A percentile compares a stretch with the other conserved stretches of the same genome.
Conservation (phyloP, 73 alveolate genomes). For the Paraurostyla sp. region DNA sequence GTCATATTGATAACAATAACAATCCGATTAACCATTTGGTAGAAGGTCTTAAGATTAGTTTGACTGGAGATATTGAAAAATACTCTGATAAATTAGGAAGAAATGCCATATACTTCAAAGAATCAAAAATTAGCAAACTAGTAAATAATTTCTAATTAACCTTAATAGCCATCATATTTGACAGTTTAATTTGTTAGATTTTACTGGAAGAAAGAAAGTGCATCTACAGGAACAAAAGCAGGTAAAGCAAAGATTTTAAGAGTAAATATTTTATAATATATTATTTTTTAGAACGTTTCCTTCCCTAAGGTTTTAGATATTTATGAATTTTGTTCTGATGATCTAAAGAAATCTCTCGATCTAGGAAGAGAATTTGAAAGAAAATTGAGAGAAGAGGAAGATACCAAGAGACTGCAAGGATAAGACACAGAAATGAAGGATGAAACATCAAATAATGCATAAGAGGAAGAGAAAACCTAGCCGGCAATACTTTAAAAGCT, state of each 20-base stretch:
- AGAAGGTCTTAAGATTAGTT: conserved; percentile 94
- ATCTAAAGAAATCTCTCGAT: conserved; percentile 87
- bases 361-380: conserved; percentile 96
- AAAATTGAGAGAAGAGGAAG: conserved; percentile 80
- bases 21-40: conserved; percentile 89
- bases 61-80: conserved; percentile 92
- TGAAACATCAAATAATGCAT: conserved; percentile 67
- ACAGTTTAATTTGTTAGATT: conserved; percentile 95
- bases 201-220: conserved; percentile 95
- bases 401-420: conserved; percentile 65
- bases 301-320: conserved; percentile 97
- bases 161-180: conserved; percentile 87
- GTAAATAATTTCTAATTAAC: neutral
- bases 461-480: conserved; percentile 85
- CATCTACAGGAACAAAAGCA: conserved; percentile 95
- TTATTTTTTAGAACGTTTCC: conserved; percentile 76
- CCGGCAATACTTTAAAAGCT: conserved; percentile 70
- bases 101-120: conserved; percentile 89
- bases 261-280: conserved; percentile 1
- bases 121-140: conserved; percentile 84
- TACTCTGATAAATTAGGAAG: conserved; percentile 84
- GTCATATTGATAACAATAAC: conserved; percentile 93
- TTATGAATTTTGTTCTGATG: conserved; percentile 95
- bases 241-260: conserved; percentile 96
- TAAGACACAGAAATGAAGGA: conserved; percentile 78